Evolutionary conservation across 345 rosid genomes (phyloP).

Genomic region (Cardamine occulta): DNA sequence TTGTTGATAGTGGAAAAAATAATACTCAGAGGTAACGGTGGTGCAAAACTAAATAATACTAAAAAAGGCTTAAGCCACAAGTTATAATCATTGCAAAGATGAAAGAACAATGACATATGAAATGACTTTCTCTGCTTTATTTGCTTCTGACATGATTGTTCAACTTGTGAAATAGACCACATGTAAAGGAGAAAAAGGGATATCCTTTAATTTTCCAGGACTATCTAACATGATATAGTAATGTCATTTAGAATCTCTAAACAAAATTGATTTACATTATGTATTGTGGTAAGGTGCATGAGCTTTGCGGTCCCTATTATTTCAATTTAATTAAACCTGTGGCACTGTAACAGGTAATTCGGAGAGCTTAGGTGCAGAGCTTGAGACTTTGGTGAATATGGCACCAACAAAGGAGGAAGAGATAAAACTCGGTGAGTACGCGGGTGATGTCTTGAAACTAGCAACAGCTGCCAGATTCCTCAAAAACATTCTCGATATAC

Average conservation of each 20-base stretch:
- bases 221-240: constrained; percentile 8
- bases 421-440: constrained; percentile 83
- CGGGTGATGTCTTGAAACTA: constrained; percentile 69
- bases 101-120: constrained; percentile 4
- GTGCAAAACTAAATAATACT: constrained; percentile 13
- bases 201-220: not conserved
- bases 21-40: constrained; percentile 2
- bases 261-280: not conserved
- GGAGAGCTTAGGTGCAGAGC: constrained; percentile 87
- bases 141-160: constrained; percentile 32
- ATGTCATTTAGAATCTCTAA: constrained; percentile 16
- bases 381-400: constrained; percentile 95
- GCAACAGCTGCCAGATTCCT: constrained; percentile 95
- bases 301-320: constrained; percentile 1
- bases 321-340: not conserved
- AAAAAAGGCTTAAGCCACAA: constrained; percentile 34
- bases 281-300: constrained; percentile 6
- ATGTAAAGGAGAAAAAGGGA: constrained; percentile 1
- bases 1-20: constrained; percentile 23
- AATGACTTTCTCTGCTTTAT: constrained; percentile 37
- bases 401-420: constrained; percentile 99
- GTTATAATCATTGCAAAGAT: constrained; percentile 34
- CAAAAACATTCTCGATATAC: constrained; percentile 84
- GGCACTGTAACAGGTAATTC: constrained; percentile 66
- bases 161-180: constrained; percentile 19